These are phyloP conservation scores for Stephania japonica DNA, from an alignment of 164 flowering plant genomes.

Conservation along the genomic window DNA sequence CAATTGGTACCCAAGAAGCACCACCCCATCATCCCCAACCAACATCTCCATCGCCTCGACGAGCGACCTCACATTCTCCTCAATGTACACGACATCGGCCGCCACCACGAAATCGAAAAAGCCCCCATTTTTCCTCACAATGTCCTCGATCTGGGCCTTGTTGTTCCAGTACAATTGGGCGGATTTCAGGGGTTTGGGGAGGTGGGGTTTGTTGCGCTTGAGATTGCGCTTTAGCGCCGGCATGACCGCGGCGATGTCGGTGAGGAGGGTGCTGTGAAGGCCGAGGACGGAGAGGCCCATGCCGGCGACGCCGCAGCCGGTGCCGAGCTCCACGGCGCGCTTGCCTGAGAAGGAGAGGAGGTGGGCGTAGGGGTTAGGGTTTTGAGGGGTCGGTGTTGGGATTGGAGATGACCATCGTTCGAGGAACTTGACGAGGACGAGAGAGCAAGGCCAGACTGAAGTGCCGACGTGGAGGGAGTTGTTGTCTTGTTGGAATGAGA, in stretches of 20 bases:
- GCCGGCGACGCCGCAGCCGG: constrained; percentile 84
- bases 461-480: constrained; percentile 94
- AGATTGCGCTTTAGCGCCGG: constrained; percentile 84
- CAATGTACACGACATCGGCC: constrained; percentile 86
- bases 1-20: constrained; percentile 78
- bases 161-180: constrained; percentile 68
- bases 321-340: constrained; percentile 77
- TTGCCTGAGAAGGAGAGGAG: constrained; percentile 58
- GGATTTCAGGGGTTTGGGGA: constrained; percentile 43
- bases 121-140: constrained; percentile 1
- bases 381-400: constrained; percentile 1
- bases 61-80: constrained; percentile 51
- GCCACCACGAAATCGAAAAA: constrained; percentile 84
- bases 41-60: constrained; percentile 60
- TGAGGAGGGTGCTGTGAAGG: constrained; percentile 60
- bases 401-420: constrained; percentile 60
- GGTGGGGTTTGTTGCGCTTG: constrained; percentile 60
- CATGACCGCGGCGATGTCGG: constrained; percentile 85
- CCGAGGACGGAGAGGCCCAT: constrained; percentile 86
- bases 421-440: constrained; percentile 89
- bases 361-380: constrained; percentile 53
- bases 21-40: constrained; percentile 53
- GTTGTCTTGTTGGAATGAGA: constrained; percentile 86
- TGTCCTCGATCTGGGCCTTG: constrained; percentile 37
- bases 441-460: constrained; percentile 93